Evolutionary conservation across 495 filamentous ascomycete genomes (phyloP), one percentile per base, ranked within the genome.

Genomic region (Rostrohypoxylon terebratum): DNA sequence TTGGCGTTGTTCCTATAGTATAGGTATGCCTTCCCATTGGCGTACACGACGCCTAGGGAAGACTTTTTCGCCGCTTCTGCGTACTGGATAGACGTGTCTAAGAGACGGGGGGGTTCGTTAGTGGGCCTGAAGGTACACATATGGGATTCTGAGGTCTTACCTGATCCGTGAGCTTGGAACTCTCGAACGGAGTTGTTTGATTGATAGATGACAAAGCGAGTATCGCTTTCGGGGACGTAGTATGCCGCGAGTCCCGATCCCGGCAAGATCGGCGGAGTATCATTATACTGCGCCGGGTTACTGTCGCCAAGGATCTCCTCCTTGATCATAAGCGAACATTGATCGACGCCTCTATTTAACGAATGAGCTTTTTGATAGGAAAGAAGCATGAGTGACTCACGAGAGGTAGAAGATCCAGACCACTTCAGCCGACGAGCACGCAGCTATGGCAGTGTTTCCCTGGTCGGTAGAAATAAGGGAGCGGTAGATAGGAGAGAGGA

Each of bases 231-330:
- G 13, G 42, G 11, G n/a, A 45, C 42, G 42, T 45, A 45, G 42
- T 45, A 45, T 45, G 42, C 42, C 4, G 42, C 42, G 42, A 45
- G 42, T 18, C 42, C 42, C 2, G 42, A 45, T 14, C 42, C 42
- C 4, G 42, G 14, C n/a, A 45, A 45, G 42, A 45, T 45, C 14
- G 42, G 3, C 5, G 42, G 42, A 16, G 42, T 45, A 45, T 45
- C 42, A 16, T 45, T 13, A 18, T 45, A 45, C n/a, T 4, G 16
- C 42, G 42, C 42, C 42, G 42, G 42, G n/a, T 45, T 45, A 13
- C 42, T 45, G n/a, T 45, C 42, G 42, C 42, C 42, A 13, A 45
- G 6, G n/a, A 45, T 45, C n/a, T 45, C 42, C n/a, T 45, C 42
- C 42, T 45, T 45, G 42, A 45, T 45, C 10, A 45, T 13, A 18